Evolutionary conservation across 2,329 filamentous ascomycete species (phyloP).

Genomic region (Periconia sp.): DNA sequence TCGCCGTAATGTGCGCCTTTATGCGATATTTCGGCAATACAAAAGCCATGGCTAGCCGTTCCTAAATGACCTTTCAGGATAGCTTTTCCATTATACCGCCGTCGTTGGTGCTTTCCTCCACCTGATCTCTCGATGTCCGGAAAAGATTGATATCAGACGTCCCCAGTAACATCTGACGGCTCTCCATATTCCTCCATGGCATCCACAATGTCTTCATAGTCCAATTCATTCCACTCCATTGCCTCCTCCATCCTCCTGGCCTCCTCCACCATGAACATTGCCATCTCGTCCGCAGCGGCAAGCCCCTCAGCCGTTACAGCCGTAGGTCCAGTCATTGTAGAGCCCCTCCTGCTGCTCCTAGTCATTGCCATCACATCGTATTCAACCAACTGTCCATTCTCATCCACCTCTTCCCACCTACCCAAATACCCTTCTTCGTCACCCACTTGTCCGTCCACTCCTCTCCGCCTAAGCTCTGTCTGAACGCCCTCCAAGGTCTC

Average conservation of each 20-base stretch:
- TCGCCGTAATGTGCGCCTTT: too few relatives aligned
- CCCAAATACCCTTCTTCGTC: slow-evolving; percentile 9
- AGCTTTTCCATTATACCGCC: too few relatives aligned
- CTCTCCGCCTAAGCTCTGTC: slow-evolving; percentile 8
- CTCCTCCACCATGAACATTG: background rate
- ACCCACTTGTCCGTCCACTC: background rate
- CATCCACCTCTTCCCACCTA: slow-evolving; percentile 6
- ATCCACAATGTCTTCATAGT: background rate
- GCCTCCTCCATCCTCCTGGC: background rate
- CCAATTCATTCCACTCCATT: background rate
- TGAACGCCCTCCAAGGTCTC: slow-evolving; percentile 10
- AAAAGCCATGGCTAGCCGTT: too few relatives aligned
- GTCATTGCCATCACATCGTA: background rate
- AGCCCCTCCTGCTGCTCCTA: too few relatives aligned
- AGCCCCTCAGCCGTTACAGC: background rate
- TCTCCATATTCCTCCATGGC: too few relatives aligned
- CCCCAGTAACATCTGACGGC: too few relatives aligned
- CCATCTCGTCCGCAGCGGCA: background rate
- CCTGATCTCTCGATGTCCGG: too few relatives aligned
- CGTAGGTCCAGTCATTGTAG: too few relatives aligned
- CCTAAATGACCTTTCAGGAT: too few relatives aligned
- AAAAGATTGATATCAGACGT: too few relatives aligned
- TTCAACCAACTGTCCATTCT: background rate
- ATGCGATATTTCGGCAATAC: too few relatives aligned
- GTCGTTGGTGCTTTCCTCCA: too few relatives aligned